Evolutionary conservation across 306 rosid species (phyloP).

Genomic region (cucumber (Cucumis sativus)): Cucumber_9930_V3 NC_026658.2:26266001-26266500

Average conservation of each 20-base stretch:
- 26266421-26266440: constrained; percentile 79
- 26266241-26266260: constrained; percentile 81
- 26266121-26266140: constrained; percentile 24
- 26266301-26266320: constrained; percentile 91
- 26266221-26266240: constrained; percentile 91
- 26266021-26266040: constrained; percentile 55
- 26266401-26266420: constrained; percentile 79
- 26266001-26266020: constrained; percentile 98
- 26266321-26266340: constrained; percentile 91
- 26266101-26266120: not conserved
- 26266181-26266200: constrained; percentile 68
- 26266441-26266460: constrained; percentile 68
- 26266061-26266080: not conserved
- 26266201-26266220: constrained; percentile 76
- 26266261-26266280: constrained; percentile 73
- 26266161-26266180: constrained; percentile 89
- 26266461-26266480: constrained; percentile 91
- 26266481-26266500: constrained; percentile 96
- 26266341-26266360: constrained; percentile 68
- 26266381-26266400: constrained; percentile 92
- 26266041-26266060: not conserved
- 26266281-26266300: constrained; percentile 81
- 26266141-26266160: constrained; percentile 76
- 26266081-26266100: not conserved
- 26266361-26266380: constrained; percentile 87